Evolutionary conservation across 345 rosid genomes (phyloP), one percentile per base, ranked within the genome.

Genomic region (Ceriops zippeliana): DNA sequence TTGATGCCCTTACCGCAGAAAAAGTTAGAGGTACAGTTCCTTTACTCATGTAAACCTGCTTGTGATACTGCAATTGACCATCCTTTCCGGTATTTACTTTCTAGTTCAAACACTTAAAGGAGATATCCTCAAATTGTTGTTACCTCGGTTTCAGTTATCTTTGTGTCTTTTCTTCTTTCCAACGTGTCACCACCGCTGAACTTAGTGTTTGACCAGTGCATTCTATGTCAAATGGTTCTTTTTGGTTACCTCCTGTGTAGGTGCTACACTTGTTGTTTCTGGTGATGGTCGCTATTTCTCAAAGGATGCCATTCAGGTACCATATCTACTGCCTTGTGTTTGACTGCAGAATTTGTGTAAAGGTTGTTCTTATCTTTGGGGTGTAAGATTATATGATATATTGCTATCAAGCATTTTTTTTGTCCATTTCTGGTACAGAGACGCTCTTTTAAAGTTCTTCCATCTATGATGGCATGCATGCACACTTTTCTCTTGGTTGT

Each of bases 281-380:
- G 99, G 99, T 71, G 99, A 96, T 86, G 99, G 99, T 49, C 95
- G 98, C 66, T 96, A 92, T 80, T 96, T 34, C 81, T 96, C 99
- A 16, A 85, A 85, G 83, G 96, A 90, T 75, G 97, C 97, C 64
- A 85, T 96, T 80, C 96, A 96, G 99, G 99, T 96, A 74, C 21
- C 5, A 17, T 42, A 57, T 52, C 22, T 51, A 35, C n/a, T 31
- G 26, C 49, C 2, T 46, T 60, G 34, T 4, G 5, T 38, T 7
- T 37, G 10, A 63, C 20, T 37, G 15, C 27, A 15, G 42, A 46
- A 58, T 22, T 58, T 56, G 51, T 53, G 16, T 26, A 19, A 7
- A 34, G 5, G 28, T 0, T 16, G 10, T 22, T 32, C 20, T 13
- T 13, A 20, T 47, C 15, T 20, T 65, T 27, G 51, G 30, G 49